Percentiles rank a stretch among this genome's conserved stretches.
phyloP scores from a whole-genome alignment of 768 basidiomycete species.

The Ramaria rubella region DNA sequence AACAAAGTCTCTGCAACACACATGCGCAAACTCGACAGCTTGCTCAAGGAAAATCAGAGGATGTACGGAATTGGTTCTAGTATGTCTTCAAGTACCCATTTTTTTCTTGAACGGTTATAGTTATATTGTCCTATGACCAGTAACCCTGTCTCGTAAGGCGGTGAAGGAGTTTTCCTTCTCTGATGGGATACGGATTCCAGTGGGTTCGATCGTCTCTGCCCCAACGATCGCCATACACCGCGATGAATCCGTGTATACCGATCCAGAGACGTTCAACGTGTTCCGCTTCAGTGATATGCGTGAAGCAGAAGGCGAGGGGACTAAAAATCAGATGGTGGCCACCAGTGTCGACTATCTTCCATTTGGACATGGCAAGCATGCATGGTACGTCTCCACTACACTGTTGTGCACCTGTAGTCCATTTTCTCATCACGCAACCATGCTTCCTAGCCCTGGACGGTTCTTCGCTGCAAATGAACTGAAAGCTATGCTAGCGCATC shows the following conservation, averaged over 20 bases:
- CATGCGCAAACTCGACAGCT: slow-evolving; percentile 31
- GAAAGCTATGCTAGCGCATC: slow-evolving; percentile 39
- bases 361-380: slow-evolving; percentile 11
- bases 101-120: background rate
- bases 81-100: slow-evolving; percentile 14
- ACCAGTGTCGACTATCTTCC: slow-evolving; percentile 6
- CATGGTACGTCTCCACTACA: slow-evolving; percentile 6
- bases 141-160: slow-evolving; percentile 8
- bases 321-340: slow-evolving; percentile 14
- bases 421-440: too few species aligned
- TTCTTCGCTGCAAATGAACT: slow-evolving; percentile 43
- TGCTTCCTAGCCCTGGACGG: slow-evolving; percentile 42
- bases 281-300: slow-evolving; percentile 12
- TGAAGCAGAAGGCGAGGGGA: slow-evolving; percentile 5
- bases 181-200: slow-evolving; percentile 14
- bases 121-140: background rate
- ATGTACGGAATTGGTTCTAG: slow-evolving; percentile 18
- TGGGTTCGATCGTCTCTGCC: slow-evolving; percentile 22
- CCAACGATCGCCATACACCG: slow-evolving; percentile 11
- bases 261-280: slow-evolving; percentile 14
- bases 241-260: slow-evolving; percentile 13
- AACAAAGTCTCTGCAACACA: slow-evolving; percentile 24
- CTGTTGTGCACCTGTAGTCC: background rate
- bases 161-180: slow-evolving; percentile 15
- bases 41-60: slow-evolving; percentile 27